These are phyloP conservation scores for Solanum piurae DNA, from an alignment of 257 asterid species.

Conservation along the genomic window DNA sequence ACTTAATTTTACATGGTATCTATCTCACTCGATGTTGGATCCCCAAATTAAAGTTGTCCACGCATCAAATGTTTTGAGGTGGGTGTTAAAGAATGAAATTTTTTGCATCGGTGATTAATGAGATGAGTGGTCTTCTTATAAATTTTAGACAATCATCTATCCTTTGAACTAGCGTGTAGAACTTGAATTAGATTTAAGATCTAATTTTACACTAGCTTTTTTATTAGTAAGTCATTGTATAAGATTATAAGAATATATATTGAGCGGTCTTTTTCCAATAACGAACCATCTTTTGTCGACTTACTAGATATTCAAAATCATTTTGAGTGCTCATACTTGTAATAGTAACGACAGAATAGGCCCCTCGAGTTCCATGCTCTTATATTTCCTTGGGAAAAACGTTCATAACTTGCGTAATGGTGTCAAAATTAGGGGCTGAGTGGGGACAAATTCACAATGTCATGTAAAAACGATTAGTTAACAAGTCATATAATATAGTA, in stretches of 20 bases:
- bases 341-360: not conserved
- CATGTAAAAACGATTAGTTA: not conserved
- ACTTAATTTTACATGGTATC: too few relatives aligned
- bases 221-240: not conserved
- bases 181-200: accelerated
- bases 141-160: too few relatives aligned
- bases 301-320: not conserved
- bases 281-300: not conserved
- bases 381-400: not conserved
- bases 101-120: accelerated
- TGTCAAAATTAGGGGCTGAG: not conserved
- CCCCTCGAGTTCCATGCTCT: not conserved
- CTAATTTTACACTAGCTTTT: too few relatives aligned
- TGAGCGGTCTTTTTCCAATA: not conserved
- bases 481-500: not conserved
- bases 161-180: too few relatives aligned
- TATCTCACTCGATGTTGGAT: not conserved
- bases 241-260: not conserved
- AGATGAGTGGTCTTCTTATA: too few relatives aligned
- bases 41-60: not conserved
- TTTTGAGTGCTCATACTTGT: not conserved
- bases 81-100: too few relatives aligned
- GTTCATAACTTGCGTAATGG: not conserved
- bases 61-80: too few relatives aligned
- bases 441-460: not conserved